These are phyloP conservation scores for Cystobasidium sp. DNA, from an alignment of 1,284 basidiomycete species.

Conservation along the genomic window DNA sequence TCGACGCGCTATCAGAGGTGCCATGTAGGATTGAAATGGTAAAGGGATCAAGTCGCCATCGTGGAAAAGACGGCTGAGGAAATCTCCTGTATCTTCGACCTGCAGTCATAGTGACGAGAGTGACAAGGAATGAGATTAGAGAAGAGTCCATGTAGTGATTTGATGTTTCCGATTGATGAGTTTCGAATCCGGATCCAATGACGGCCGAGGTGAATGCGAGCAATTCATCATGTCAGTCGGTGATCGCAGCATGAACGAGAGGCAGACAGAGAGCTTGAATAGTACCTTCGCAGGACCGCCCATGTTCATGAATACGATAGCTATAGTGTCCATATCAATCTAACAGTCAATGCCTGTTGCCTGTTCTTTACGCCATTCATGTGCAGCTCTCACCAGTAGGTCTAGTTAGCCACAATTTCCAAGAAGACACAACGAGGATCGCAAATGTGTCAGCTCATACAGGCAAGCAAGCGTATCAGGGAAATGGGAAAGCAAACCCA, in stretches of 20 bases:
- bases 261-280: background rate
- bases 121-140: background rate
- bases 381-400: conserved; percentile 24
- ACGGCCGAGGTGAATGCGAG: background rate
- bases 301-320: conserved; percentile 98
- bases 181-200: background rate
- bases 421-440: background rate
- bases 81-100: conserved; percentile 62
- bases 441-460: background rate
- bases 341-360: background rate
- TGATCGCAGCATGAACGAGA: background rate
- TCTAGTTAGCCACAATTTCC: background rate
- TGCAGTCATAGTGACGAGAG: conserved; percentile 32
- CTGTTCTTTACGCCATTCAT: too few species aligned
- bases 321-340: conserved; percentile 59
- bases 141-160: background rate
- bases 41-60: conserved; percentile 96
- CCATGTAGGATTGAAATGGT: conserved; percentile 85
- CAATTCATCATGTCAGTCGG: background rate
- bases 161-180: background rate
- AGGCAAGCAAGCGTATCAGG: background rate
- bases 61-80: conserved; percentile 89
- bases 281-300: conserved; percentile 86
- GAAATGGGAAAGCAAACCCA: background rate
- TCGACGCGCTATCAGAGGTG: conserved; percentile 84